phyloP scores from a whole-genome alignment of 106 monocot genomes.

The Dendrobium chrysotoxum region DNA sequence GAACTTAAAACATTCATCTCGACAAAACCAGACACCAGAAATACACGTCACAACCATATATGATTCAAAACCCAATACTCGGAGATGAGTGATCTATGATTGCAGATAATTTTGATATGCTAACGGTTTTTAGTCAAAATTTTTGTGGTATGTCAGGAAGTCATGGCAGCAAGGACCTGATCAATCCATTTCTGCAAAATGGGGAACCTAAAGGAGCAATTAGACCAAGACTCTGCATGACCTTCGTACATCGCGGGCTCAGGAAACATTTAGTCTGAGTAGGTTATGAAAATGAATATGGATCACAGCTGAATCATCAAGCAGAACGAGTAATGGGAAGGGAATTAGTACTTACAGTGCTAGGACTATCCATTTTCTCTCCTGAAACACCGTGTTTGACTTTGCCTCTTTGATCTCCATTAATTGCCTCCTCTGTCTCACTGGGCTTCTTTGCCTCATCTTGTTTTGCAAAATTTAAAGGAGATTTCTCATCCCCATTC shows the following conservation, averaged over 20 bases:
- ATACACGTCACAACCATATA: neutral
- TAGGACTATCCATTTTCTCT: neutral
- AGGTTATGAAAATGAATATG: neutral
- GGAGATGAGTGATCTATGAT: neutral
- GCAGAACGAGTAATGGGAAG: neutral
- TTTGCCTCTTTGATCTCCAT: neutral
- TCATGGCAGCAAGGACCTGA: neutral
- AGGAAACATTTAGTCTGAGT: neutral
- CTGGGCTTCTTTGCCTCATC: neutral
- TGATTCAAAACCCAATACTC: neutral
- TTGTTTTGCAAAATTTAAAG: neutral
- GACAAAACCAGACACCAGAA: neutral
- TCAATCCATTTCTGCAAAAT: slow-evolving; percentile 3
- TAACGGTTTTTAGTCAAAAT: neutral
- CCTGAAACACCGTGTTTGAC: neutral
- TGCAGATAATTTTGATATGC: neutral
- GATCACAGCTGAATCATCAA: neutral
- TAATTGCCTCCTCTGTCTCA: neutral
- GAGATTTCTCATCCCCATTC: neutral
- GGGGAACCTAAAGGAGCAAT: slow-evolving; percentile 26
- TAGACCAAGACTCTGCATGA: slow-evolving; percentile 26
- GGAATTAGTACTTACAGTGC: neutral
- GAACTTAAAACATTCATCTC: neutral
- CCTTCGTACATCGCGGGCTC: slow-evolving; percentile 7
- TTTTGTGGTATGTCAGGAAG: neutral